phyloP scores from a whole-genome alignment of 257 asterid species.

The Nicotiana paniculata region DNA sequence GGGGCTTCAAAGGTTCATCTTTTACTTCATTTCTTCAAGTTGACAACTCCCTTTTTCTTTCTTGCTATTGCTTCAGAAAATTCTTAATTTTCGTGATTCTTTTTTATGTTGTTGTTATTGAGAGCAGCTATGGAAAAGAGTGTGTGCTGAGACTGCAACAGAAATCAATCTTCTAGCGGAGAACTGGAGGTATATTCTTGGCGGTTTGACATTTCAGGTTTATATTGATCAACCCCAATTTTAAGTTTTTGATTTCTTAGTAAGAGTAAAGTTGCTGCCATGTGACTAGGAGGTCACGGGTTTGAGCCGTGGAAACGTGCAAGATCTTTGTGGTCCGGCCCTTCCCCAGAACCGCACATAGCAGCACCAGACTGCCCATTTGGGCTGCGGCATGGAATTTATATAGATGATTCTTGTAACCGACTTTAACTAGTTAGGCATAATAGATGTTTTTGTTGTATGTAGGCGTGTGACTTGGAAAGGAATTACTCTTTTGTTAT shows the following conservation, averaged over 20 bases:
- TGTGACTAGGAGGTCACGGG: too few species aligned
- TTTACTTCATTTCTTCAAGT: neutral
- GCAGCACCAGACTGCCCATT: too few species aligned
- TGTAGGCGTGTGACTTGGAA: neutral
- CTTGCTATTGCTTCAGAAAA: neutral
- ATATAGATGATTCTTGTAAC: neutral
- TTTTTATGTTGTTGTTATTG: neutral
- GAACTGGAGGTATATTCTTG: conserved; percentile 63
- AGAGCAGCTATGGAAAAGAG: conserved; percentile 62
- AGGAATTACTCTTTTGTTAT: neutral
- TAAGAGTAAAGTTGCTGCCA: neutral
- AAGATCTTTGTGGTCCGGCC: too few species aligned
- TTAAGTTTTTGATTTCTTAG: neutral
- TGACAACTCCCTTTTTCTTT: neutral
- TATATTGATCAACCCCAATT: neutral
- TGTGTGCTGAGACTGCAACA: conserved; percentile 42
- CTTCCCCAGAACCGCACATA: too few species aligned
- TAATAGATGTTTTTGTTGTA: neutral
- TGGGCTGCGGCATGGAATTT: neutral
- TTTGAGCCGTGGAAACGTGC: too few species aligned
- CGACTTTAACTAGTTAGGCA: neutral
- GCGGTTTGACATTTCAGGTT: conserved; percentile 63
- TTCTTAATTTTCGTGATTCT: neutral
- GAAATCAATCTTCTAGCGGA: conserved; percentile 66
- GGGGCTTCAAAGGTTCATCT: conserved; percentile 82